Conservation (phyloP, 169 alveolate genomes). For the Hepatocystis sp. region DNA sequence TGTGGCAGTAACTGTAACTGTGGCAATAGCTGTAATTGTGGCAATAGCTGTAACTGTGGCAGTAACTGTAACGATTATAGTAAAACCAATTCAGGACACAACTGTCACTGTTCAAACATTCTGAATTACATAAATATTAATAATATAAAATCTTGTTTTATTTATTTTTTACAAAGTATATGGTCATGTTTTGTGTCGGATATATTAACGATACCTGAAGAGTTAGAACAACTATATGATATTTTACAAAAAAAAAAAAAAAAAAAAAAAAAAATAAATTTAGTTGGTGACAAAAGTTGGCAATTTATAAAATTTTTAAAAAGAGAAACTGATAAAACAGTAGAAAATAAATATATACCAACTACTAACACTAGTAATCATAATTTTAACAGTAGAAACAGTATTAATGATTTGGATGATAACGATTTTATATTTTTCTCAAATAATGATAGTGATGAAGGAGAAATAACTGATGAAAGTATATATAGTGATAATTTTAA, state of each 20-base stretch:
- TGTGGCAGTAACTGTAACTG: neutral
- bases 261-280: constrained; percentile 52
- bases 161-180: constrained; percentile 21
- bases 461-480: neutral
- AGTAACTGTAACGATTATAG: neutral
- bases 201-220: constrained; percentile 45
- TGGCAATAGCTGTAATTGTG: neutral
- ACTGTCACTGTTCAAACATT: constrained; percentile 39
- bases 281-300: constrained; percentile 47
- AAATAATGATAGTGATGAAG: too few relatives aligned
- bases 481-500: neutral
- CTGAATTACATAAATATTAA: constrained; percentile 50
- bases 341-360: constrained; percentile 26
- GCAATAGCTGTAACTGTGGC: neutral
- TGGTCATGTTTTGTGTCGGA: constrained; percentile 60
- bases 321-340: constrained; percentile 31
- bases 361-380: constrained; percentile 3
- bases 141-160: constrained; percentile 42
- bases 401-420: constrained; percentile 8
- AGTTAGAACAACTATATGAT: constrained; percentile 68
- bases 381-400: constrained; percentile 6
- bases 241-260: constrained; percentile 34
- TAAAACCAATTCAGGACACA: neutral
- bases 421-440: too few relatives aligned
- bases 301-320: constrained; percentile 50